Evolutionary conservation across 2,329 filamentous ascomycete genomes (phyloP).

Genomic region (Trichoderma koningii): DNA sequence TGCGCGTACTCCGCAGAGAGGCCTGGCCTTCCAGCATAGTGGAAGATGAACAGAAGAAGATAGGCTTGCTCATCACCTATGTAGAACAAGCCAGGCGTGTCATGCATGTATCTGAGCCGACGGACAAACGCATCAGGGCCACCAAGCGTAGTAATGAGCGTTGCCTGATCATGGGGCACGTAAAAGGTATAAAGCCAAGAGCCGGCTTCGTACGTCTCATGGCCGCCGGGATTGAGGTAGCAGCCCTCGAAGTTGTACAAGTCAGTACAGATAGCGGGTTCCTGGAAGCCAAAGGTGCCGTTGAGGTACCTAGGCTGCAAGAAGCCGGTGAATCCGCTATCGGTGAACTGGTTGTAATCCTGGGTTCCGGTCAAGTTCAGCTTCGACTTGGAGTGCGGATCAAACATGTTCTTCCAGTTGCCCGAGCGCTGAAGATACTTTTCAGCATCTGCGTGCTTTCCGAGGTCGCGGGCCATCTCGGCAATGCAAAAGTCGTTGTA

Average conservation of each 20-base stretch:
- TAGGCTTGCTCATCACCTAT: constrained; percentile 65
- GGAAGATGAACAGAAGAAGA: constrained; percentile 57
- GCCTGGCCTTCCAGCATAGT: constrained; percentile 67
- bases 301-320: constrained; percentile 68
- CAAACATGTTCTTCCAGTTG: constrained; percentile 72
- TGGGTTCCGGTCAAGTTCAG: constrained; percentile 46
- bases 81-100: constrained; percentile 63
- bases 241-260: constrained; percentile 50
- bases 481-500: constrained; percentile 77
- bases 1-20: constrained; percentile 57
- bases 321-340: constrained; percentile 55
- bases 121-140: constrained; percentile 58
- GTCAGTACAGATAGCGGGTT: constrained; percentile 50
- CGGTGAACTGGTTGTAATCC: constrained; percentile 52
- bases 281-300: constrained; percentile 67
- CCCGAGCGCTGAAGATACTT: constrained; percentile 64
- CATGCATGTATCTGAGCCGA: constrained; percentile 66
- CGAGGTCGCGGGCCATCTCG: constrained; percentile 60
- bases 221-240: constrained; percentile 34
- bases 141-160: constrained; percentile 57
- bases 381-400: constrained; percentile 37
- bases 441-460: constrained; percentile 51
- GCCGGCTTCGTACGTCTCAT: constrained; percentile 66
- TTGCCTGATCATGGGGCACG: constrained; percentile 50
- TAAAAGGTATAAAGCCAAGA: constrained; percentile 72